phyloP scores from a whole-genome alignment of 2,329 filamentous ascomycete species.

The Neopestalotiopsis clavispora region DNA sequence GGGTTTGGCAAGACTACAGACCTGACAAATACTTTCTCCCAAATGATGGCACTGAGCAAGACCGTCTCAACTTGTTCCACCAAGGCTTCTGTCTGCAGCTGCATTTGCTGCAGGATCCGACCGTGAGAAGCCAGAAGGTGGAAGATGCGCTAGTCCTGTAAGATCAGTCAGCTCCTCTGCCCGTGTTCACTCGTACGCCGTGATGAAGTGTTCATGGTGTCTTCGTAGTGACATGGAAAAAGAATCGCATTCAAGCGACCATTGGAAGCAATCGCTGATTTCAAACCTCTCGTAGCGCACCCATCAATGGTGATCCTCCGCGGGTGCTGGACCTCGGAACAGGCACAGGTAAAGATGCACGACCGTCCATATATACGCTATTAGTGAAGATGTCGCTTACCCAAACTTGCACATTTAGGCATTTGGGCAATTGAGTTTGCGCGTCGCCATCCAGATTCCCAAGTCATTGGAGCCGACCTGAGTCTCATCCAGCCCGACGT shows the following conservation, averaged over 20 bases:
- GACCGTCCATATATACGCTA: too few species aligned
- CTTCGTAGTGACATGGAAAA: too few species aligned
- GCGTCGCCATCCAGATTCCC: constrained; percentile 4
- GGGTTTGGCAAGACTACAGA: constrained; percentile 8
- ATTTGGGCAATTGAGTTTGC: constrained; percentile 18
- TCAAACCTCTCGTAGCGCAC: background rate
- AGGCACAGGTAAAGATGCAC: constrained; percentile 13
- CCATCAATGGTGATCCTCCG: background rate
- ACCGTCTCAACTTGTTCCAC: background rate
- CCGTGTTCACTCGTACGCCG: background rate
- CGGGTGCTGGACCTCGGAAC: constrained; percentile 13
- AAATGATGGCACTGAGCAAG: constrained; percentile 10
- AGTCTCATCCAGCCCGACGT: constrained; percentile 18
- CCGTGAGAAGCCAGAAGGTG: background rate
- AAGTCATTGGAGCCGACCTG: constrained; percentile 16
- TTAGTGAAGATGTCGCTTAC: background rate
- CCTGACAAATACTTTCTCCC: constrained; percentile 12
- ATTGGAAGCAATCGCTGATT: background rate
- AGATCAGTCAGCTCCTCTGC: background rate
- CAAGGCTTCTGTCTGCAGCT: background rate
- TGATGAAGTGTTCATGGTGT: too few species aligned
- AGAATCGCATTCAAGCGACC: too few species aligned
- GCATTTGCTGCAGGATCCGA: background rate
- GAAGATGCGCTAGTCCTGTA: constrained; percentile 1
- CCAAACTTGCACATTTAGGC: background rate